A percentile compares a stretch with the other conserved stretches of the same genome.
Evolutionary conservation across 306 rosid species (phyloP).

Genomic region (Astragalus membranaceus): DNA sequence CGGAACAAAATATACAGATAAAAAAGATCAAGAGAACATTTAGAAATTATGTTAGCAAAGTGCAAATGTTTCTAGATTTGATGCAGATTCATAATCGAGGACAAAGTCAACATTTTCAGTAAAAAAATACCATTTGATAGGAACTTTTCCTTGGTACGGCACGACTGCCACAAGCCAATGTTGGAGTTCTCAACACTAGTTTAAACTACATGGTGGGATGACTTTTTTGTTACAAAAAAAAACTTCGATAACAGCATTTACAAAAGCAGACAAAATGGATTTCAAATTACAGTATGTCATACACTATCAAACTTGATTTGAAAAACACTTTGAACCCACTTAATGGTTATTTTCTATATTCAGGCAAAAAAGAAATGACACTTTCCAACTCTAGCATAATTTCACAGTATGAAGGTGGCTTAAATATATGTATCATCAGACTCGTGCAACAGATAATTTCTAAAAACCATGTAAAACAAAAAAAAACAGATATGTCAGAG

Average conservation of each 20-base stretch:
- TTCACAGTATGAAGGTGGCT: not conserved
- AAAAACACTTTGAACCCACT: not conserved
- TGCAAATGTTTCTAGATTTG: conserved; percentile 12
- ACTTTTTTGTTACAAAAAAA: not conserved
- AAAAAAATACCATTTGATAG: not conserved
- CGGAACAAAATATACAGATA: conserved; percentile 1
- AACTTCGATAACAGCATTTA: not conserved
- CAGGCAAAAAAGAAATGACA: not conserved
- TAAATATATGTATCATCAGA: not conserved
- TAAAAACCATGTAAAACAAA: not conserved
- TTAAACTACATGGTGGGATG: not conserved
- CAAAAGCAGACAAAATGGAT: not conserved
- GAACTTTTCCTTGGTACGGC: not conserved
- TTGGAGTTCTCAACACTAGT: not conserved
- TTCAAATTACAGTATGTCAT: not conserved
- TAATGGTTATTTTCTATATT: not conserved
- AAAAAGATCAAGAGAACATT: not conserved
- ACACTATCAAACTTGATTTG: not conserved
- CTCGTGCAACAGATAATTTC: not conserved
- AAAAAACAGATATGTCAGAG: not conserved
- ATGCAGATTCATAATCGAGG: not conserved
- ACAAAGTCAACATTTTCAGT: conserved; percentile 1
- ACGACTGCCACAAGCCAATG: not conserved
- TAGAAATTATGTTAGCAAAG: not conserved
- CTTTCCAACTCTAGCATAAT: not conserved